Base-by-base conservation (phyloP, 2,329 filamentous ascomycete genomes). In the Alternaria gansuensis region DNA sequence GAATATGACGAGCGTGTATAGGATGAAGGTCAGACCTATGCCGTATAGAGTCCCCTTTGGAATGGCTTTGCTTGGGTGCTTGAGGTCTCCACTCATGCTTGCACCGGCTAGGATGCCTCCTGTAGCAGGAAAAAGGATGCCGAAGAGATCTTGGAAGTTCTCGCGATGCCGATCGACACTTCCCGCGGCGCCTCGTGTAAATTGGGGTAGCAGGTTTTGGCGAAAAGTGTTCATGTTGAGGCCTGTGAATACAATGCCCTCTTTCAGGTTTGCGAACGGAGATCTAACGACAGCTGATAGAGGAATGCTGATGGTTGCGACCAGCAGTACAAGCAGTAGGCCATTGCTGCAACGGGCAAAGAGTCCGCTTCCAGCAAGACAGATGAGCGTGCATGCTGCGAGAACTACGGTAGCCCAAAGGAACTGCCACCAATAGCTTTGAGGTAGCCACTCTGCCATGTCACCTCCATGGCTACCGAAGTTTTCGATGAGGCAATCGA, bases 51-150 rank as follows among this genome's bases (percentile, higher is more conserved):
- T 96, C n/a, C 92, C 92, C 62, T 87, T 89, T 0, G 92, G 92
- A 52, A 96, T 96, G 1, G 91, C 87, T 75, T 88, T 91, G 81
- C 91, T 94, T 0, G 92, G 92, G 63, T 92, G 89, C 62, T 86
- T 90, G 49, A 96, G 78, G 73, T 96, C 92, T 17, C 92, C 92
- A 7, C 92, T 96, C 92, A 96, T 96, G 67, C 91, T 94, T 6
- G 92, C 92, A 17, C 93, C 93, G 44, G 84, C 84, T 68, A 87
- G 85, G 26, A 86, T 87, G 4, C 80, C 82, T 5, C 86, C 85
- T 2, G 87, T 89, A 3, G 87, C 87, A 34, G 92, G 91, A 68
- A 95, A 96, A 1, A 96, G 79, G 62, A 96, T 92, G 2, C 92
- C 93, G 78, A 96, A 96, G 8, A 96, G 81, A 65, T 92, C 87